Evolutionary conservation across 179 eudicot species (phyloP).

Genomic region (Heliamphora pulchella): DNA sequence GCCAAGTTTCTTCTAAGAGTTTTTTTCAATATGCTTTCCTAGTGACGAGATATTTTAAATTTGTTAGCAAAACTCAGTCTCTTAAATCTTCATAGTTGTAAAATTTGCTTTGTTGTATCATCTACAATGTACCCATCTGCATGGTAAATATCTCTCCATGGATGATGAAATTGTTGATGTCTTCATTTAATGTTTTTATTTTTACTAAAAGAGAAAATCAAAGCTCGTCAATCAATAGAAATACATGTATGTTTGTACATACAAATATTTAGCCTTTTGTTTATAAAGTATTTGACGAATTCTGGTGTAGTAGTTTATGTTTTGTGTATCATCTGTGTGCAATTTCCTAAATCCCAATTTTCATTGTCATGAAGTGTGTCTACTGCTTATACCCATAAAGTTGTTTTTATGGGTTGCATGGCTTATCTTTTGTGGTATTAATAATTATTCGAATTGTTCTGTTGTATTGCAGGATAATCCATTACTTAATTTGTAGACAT

Average conservation of each 20-base stretch:
- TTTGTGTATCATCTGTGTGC: neutral
- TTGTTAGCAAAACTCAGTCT: neutral
- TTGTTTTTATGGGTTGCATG: neutral
- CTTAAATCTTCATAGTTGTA: neutral
- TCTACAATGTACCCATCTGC: neutral
- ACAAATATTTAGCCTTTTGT: neutral
- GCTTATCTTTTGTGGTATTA: neutral
- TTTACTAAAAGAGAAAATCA: neutral
- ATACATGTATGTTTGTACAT: neutral
- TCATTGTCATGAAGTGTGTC: neutral
- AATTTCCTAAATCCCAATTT: neutral
- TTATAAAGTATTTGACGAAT: neutral
- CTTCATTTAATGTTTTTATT: neutral
- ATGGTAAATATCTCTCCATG: neutral
- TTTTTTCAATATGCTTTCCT: neutral
- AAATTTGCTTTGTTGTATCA: neutral
- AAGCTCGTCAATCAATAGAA: neutral
- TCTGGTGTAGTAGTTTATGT: neutral
- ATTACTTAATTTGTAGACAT: neutral
- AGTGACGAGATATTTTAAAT: neutral
- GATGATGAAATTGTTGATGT: neutral
- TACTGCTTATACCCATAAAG: neutral
- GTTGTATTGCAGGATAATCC: slow-evolving; percentile 3
- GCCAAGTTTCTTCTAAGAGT: neutral
- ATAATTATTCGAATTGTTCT: neutral